A percentile compares a stretch with the other conserved stretches of the same genome.
Evolutionary conservation across 2,329 filamentous ascomycete genomes (phyloP).

Genomic region (Pseudogymnoascus sp.): DNA sequence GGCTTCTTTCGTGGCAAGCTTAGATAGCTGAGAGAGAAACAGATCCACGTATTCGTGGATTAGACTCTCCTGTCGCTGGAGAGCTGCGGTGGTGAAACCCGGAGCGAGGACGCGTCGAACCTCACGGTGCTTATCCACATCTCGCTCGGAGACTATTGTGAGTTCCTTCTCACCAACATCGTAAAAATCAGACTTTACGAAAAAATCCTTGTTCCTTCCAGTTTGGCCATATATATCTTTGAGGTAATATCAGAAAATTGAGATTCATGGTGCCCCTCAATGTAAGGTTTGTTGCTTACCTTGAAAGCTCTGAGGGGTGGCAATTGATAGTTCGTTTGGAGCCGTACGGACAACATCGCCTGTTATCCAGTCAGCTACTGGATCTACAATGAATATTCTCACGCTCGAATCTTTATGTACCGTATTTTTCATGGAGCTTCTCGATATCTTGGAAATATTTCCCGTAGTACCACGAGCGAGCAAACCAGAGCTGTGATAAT

Average conservation of each 20-base stretch:
- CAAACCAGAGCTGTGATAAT: not conserved
- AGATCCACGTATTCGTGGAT: conserved; percentile 19
- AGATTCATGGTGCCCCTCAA: not conserved
- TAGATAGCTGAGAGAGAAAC: conserved; percentile 18
- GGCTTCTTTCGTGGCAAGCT: conserved; percentile 26
- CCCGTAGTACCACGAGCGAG: not conserved
- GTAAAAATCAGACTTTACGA: not conserved
- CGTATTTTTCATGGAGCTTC: not conserved
- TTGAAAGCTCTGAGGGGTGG: not conserved
- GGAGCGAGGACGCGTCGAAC: conserved; percentile 18
- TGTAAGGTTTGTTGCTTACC: not conserved
- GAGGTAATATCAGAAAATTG: not conserved
- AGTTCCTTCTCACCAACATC: not conserved
- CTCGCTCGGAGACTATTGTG: not conserved
- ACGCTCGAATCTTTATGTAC: not conserved
- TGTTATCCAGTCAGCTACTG: not conserved
- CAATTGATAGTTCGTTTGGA: not conserved
- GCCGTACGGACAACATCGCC: not conserved
- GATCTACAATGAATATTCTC: not conserved
- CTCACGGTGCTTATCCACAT: conserved; percentile 16
- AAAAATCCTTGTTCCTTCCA: not conserved
- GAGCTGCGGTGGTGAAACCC: conserved; percentile 19
- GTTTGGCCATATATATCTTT: not conserved
- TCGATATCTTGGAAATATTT: not conserved
- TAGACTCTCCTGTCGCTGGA: conserved; percentile 20